These are phyloP conservation scores for Thraustotheca clavata DNA, from an alignment of 352 stramenopile genomes.

Conservation along the genomic window DNA sequence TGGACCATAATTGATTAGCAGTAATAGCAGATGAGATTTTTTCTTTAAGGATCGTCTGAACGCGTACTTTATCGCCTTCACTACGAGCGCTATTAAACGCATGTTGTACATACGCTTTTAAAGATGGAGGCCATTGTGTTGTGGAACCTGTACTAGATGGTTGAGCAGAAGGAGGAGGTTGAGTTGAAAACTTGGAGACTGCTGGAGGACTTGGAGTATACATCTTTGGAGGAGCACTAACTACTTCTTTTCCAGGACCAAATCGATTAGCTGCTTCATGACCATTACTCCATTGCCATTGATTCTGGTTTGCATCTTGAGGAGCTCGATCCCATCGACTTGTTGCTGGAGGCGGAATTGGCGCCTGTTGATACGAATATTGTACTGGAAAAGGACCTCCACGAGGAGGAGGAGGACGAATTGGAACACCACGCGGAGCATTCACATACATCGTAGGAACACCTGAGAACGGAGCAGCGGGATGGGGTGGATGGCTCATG, in stretches of 20 bases:
- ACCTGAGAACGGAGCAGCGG: too few species aligned
- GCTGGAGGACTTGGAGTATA: slow-evolving; percentile 18
- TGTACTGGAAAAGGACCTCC: too few species aligned
- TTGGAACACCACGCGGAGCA: too few species aligned
- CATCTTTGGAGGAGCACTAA: slow-evolving; percentile 23
- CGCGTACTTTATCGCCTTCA: slow-evolving; percentile 60
- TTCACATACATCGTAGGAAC: too few species aligned
- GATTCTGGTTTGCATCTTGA: slow-evolving; percentile 24
- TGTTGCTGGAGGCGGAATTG: too few species aligned
- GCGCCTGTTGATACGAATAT: too few species aligned
- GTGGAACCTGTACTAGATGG: slow-evolving; percentile 20
- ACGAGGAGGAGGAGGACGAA: too few species aligned
- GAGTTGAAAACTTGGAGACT: slow-evolving; percentile 14
- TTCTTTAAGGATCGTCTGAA: slow-evolving; percentile 72
- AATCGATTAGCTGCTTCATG: slow-evolving; percentile 25
- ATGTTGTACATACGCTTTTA: slow-evolving; percentile 82
- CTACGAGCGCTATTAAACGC: slow-evolving; percentile 74
- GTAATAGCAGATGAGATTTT: slow-evolving; percentile 79
- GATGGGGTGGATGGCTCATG: too few species aligned
- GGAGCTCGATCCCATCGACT: too few species aligned
- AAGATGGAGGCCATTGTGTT: slow-evolving; percentile 68
- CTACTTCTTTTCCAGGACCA: slow-evolving; percentile 41
- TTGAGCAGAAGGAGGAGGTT: slow-evolving; percentile 5
- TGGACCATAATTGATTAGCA: slow-evolving; percentile 75
- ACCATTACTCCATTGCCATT: slow-evolving; percentile 69